Evolutionary conservation across 2,329 filamentous ascomycete species (phyloP), one percentile per base, ranked within the genome.

Genomic region (Falciphora oryzae): DNA sequence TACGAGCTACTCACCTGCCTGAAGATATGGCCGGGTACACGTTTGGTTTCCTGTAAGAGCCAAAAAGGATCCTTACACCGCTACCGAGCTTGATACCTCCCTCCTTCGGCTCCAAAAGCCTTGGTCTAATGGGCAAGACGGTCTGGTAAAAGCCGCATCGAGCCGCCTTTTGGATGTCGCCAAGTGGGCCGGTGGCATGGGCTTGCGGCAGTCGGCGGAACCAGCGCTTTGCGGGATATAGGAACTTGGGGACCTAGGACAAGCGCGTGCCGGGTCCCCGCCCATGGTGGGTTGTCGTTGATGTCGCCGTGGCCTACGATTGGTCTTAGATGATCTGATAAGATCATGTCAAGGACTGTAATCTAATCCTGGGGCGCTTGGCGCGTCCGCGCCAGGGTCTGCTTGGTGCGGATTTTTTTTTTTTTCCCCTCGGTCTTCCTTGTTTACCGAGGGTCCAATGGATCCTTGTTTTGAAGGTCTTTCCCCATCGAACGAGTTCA

Each of bases 291-390:
- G 13, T 16, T 16, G 57, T 29, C 27, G 57, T 28, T 11, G 57
- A 18, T 16, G 27, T 7, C 57, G 13, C 25, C 4, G 25, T 28
- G 57, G 57, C 25, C 22, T n/a, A 25, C 56, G 53, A 69, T 69
- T 68, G 68, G 68, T 29, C 61, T 57, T 57, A 68, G 67, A 70
- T 70, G 68, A 70, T 70, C 69, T 69, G 67, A 69, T 69, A 69
- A 69, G 68, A 71, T 71, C 65, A 65, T 58, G n/a, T 35, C 57
- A 44, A 32, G 18, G 25, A 28, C 18, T 22, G 44, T 53, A 53
- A n/a, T 53, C 38, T 22, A 22, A 11, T 10, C 44, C 44, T 50
- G 44, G 44, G 44, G 3, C 22, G 10, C 44, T 53, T 53, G 44
- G 44, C 22, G 7, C 44, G 18, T 8, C 7, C 18, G 14, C 22